Conservation (phyloP, 306 rosid genomes). For the Pyrus pyrifolia region DNA sequence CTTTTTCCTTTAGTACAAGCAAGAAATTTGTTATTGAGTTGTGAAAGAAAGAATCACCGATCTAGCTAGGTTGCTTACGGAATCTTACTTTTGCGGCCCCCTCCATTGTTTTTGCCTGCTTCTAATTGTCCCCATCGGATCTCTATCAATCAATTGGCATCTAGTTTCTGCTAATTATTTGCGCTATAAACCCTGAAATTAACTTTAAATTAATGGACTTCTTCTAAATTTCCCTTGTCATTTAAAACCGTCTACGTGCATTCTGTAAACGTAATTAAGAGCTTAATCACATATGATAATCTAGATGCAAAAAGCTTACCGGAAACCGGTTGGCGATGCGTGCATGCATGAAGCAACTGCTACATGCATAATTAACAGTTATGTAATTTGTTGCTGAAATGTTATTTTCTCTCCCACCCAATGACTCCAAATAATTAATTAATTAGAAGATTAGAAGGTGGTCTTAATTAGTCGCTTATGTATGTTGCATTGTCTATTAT, state of each 20-base stretch:
- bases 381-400: neutral
- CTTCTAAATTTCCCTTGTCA: neutral
- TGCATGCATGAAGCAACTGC: neutral
- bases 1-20: neutral
- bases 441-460: constrained; percentile 5
- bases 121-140: neutral
- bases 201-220: neutral
- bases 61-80: neutral
- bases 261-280: neutral
- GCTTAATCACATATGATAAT: neutral
- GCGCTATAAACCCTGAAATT: neutral
- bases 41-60: constrained; percentile 2
- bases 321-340: neutral
- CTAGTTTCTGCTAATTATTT: neutral
- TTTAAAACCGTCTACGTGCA: constrained; percentile 3
- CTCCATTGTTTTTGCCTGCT: neutral
- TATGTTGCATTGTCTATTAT: neutral
- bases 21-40: neutral
- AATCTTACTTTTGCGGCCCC: constrained; percentile 9
- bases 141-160: neutral
- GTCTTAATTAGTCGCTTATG: constrained; percentile 7
- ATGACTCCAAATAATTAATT: neutral
- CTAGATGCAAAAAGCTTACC: neutral
- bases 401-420: constrained; percentile 22
- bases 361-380: neutral